These are phyloP conservation scores for Ceratocystis alfenasii DNA, from an alignment of 2,329 filamentous ascomycete species.

Conservation along the genomic window DNA sequence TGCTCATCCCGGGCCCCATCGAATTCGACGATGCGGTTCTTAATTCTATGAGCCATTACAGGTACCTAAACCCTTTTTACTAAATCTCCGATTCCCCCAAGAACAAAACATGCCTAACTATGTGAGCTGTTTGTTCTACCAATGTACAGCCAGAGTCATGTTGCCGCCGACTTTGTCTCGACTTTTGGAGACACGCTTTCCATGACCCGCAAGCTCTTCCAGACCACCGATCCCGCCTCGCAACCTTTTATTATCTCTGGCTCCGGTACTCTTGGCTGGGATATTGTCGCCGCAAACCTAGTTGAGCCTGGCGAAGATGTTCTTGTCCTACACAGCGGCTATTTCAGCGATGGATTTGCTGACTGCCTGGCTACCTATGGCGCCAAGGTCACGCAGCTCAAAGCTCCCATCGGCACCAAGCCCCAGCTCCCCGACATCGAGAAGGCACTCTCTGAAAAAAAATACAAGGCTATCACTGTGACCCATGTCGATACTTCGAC, in stretches of 20 bases:
- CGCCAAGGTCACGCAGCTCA: slow-evolving; percentile 77
- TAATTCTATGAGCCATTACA: slow-evolving; percentile 88
- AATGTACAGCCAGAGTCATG: slow-evolving; percentile 70
- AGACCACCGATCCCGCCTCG: slow-evolving; percentile 66
- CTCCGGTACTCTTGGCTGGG: slow-evolving; percentile 93
- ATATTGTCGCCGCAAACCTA: slow-evolving; percentile 87
- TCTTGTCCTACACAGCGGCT: slow-evolving; percentile 87
- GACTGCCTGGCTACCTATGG: slow-evolving; percentile 88
- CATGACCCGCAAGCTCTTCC: slow-evolving; percentile 86
- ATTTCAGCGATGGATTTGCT: slow-evolving; percentile 92
- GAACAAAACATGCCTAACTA: slow-evolving; percentile 8
- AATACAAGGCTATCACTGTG: slow-evolving; percentile 87
- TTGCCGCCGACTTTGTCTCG: slow-evolving; percentile 76
- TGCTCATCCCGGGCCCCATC: slow-evolving; percentile 94
- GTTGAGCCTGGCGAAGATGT: slow-evolving; percentile 81
- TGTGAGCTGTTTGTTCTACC: background rate
- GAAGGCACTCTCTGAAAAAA: slow-evolving; percentile 74
- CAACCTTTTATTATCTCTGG: slow-evolving; percentile 92
- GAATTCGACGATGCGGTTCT: slow-evolving; percentile 97
- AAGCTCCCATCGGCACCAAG: slow-evolving; percentile 74
- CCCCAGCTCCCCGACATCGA: slow-evolving; percentile 82
- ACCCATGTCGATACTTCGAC: slow-evolving; percentile 98
- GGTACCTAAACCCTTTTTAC: slow-evolving; percentile 37
- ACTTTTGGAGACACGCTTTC: slow-evolving; percentile 81
- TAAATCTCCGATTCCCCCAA: slow-evolving; percentile 17